Evolutionary conservation across 2,329 filamentous ascomycete species (phyloP), one percentile per base, ranked within the genome.

Genomic region (Penicillium vulpinum): DNA sequence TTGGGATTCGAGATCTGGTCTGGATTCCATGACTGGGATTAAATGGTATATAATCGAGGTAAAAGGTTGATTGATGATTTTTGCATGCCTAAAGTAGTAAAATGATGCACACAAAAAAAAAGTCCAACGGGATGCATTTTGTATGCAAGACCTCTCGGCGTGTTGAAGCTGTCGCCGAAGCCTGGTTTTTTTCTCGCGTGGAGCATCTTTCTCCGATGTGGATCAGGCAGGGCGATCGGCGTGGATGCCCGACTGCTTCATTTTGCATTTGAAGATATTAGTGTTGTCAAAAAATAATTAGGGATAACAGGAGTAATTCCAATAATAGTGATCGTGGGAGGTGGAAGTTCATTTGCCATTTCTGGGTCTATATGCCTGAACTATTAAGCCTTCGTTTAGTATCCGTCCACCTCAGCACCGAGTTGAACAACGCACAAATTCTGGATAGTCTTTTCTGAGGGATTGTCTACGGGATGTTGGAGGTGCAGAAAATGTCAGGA

Each of bases 1-100:
- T 60, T 62, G 59, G 4, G 49, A 50, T 31, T 66, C 62, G 45
- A 65, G 49, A 28, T 63, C 60, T 47, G 40, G 41, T 29, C 13
- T 22, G 10, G 15, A 9, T 51, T 46, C 35, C 64, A 67, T 65
- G 40, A 33, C 57, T 40, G n/a, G 11, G 11, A 33, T 35, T 51
- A 54, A 5, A 13, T 40, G 18, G 11, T 44, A 22, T 22, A 13
- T 35, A 16, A 9, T 9, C 5, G 16, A 21, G 24, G 7, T 28
- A 22, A 45, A 15, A 31, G 5, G 7, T 40, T 28, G 5, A 41
- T 33, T 22, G 15, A 18, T 6, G 13, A n/a, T 43, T 15, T 18
- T 5, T 1, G 26, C 47, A 52, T 52, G 26, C 40, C 47, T 33
- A 18, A 24, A 38, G 16, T 24, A n/a, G 5, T 26, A 4, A 53